phyloP scores from a whole-genome alignment of 2,329 filamentous ascomycete genomes.

The Tolypocladium paradoxum region DNA sequence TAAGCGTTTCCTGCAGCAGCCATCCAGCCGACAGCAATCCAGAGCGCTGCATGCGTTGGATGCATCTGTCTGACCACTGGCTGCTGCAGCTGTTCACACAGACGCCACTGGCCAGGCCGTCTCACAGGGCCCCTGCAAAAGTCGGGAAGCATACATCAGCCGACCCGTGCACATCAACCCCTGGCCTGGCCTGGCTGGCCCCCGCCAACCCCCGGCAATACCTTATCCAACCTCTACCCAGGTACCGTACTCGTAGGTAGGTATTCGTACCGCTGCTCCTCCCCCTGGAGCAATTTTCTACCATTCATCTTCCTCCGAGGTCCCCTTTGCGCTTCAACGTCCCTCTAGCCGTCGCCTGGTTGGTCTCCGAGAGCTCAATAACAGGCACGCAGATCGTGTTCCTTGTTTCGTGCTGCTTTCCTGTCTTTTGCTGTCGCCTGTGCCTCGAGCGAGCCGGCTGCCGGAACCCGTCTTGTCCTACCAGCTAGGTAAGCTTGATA shows the following conservation, averaged over 20 bases:
- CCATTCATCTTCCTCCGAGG: background rate
- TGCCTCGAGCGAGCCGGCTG: background rate
- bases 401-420: background rate
- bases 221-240: conserved; percentile 2
- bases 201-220: background rate
- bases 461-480: background rate
- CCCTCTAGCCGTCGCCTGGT: background rate
- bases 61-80: background rate
- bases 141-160: background rate
- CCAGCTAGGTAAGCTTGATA: background rate
- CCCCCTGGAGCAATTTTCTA: conserved; percentile 5
- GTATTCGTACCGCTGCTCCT: background rate
- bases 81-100: background rate
- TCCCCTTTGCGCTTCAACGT: background rate
- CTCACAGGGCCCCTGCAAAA: too few species aligned
- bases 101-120: too few species aligned
- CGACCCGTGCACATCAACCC: background rate
- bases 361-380: background rate
- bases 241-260: too few species aligned
- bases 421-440: background rate
- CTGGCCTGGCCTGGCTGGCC: background rate
- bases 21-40: background rate
- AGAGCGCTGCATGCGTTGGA: background rate
- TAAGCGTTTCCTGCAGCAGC: background rate
- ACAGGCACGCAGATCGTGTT: background rate